These are phyloP conservation scores for Fusarium sp. DNA, from an alignment of 2,329 filamentous ascomycete genomes.

Conservation along the genomic window DNA sequence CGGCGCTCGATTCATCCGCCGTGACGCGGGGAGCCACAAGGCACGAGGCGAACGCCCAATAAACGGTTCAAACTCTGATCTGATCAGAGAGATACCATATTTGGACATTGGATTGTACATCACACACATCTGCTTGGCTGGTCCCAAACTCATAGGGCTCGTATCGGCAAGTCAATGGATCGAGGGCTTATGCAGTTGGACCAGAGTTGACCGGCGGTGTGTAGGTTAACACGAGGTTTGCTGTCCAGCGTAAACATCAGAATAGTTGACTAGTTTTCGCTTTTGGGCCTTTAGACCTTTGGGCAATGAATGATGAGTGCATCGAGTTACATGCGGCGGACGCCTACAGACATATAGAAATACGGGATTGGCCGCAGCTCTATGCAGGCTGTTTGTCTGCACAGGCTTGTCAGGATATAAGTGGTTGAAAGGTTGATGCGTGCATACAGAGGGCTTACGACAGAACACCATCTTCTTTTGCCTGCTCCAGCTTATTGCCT, in stretches of 20 bases:
- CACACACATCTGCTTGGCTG: constrained; percentile 22
- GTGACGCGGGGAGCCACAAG: constrained; percentile 15
- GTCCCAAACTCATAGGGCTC: constrained; percentile 29
- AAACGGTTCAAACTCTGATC: constrained; percentile 34
- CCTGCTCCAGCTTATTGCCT: too few relatives aligned
- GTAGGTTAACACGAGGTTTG: constrained; percentile 35
- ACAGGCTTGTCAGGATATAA: constrained; percentile 26
- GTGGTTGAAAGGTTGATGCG: constrained; percentile 16
- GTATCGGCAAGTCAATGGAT: constrained; percentile 38
- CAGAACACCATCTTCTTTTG: constrained; percentile 32
- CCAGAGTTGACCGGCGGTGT: constrained; percentile 37
- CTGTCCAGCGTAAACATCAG: constrained; percentile 17
- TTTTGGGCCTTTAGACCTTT: background rate
- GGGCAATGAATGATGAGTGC: constrained; percentile 11
- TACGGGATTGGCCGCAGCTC: constrained; percentile 29
- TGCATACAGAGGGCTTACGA: constrained; percentile 36
- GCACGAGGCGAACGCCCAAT: constrained; percentile 11
- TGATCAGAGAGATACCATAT: constrained; percentile 30
- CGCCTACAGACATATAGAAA: constrained; percentile 22
- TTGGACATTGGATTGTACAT: constrained; percentile 19
- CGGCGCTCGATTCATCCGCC: constrained; percentile 14
- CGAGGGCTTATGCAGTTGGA: constrained; percentile 27
- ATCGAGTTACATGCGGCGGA: constrained; percentile 37
- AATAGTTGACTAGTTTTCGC: background rate
- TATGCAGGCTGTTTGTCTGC: constrained; percentile 13